Evolutionary conservation across 2,329 filamentous ascomycete genomes (phyloP).

Genomic region (Hymenoscyphus salicellus): DNA sequence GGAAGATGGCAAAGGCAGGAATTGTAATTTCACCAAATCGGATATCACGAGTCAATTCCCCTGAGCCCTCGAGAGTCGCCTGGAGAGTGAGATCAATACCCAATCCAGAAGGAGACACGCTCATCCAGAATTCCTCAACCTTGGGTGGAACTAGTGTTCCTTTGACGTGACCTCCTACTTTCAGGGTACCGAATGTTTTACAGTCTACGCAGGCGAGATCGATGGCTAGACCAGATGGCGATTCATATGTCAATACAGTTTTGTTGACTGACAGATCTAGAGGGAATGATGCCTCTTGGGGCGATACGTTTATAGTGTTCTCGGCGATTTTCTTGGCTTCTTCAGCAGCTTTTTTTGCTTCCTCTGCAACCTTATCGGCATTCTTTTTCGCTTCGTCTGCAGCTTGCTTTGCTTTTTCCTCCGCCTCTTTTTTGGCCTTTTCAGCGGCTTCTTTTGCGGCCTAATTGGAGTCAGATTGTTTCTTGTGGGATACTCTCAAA

Average conservation of each 20-base stretch:
- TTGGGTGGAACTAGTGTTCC: not conserved
- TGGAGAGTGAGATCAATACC: not conserved
- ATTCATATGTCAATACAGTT: not conserved
- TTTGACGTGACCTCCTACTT: slow-evolving; percentile 1
- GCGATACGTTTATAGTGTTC: not conserved
- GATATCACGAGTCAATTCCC: not conserved
- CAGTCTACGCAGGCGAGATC: not conserved
- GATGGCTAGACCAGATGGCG: not conserved
- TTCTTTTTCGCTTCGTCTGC: not conserved
- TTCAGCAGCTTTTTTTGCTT: not conserved
- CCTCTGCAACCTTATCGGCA: not conserved
- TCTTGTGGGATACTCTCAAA: too few species aligned
- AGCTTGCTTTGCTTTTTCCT: too few species aligned
- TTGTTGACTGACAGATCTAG: not conserved
- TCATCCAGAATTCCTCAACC: slow-evolving; percentile 3
- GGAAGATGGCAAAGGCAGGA: slow-evolving; percentile 5
- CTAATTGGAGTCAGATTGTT: too few species aligned
- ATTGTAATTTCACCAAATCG: not conserved
- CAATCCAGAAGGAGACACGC: not conserved
- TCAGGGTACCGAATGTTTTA: not conserved
- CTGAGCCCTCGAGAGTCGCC: not conserved
- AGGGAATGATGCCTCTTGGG: not conserved
- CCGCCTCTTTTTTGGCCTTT: too few species aligned
- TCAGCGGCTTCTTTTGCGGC: too few species aligned
- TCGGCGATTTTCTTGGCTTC: not conserved